A percentile compares a stretch with the other conserved stretches of the same genome.
Evolutionary conservation across 2,329 filamentous ascomycete species (phyloP).

Genomic region (Fusarium nurragi): DNA sequence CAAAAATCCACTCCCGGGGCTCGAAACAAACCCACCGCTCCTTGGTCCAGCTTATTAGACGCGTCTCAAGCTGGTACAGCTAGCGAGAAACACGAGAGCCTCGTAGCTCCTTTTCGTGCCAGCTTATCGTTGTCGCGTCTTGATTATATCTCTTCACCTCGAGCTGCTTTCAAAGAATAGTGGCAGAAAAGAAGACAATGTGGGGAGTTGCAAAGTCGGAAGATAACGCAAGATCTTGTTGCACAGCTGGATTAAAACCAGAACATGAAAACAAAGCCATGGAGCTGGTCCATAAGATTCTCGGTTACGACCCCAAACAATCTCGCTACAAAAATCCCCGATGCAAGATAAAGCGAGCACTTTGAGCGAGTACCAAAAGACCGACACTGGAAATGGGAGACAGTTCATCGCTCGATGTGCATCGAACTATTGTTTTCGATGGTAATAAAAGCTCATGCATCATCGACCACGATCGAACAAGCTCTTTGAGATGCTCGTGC

Average conservation of each 20-base stretch:
- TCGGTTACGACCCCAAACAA: conserved; percentile 14
- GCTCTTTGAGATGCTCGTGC: neutral
- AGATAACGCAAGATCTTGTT: conserved; percentile 1
- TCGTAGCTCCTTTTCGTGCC: neutral
- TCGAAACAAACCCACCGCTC: conserved; percentile 25
- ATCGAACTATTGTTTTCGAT: conserved; percentile 33
- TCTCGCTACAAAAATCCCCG: conserved; percentile 26
- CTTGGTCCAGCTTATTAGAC: conserved; percentile 22
- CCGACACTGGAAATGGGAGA: conserved; percentile 21
- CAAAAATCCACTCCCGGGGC: conserved; percentile 16
- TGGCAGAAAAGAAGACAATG: neutral
- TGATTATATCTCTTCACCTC: conserved; percentile 5
- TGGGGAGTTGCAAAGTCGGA: neutral
- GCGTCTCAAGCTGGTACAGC: conserved; percentile 22
- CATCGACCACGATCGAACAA: conserved; percentile 16
- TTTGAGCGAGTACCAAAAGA: conserved; percentile 11
- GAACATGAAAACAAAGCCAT: neutral
- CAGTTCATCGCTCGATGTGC: conserved; percentile 20
- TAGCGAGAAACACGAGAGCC: conserved; percentile 26
- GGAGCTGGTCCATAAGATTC: conserved; percentile 7
- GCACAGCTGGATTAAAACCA: neutral
- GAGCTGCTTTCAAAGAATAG: neutral
- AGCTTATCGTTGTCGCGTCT: neutral
- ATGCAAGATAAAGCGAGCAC: conserved; percentile 30
- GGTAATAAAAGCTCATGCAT: conserved; percentile 20